A percentile compares a stretch with the other conserved stretches of the same genome.
Conservation (phyloP, 1,139 yeast species). For the Arxiozyma slooffiae region DNA sequence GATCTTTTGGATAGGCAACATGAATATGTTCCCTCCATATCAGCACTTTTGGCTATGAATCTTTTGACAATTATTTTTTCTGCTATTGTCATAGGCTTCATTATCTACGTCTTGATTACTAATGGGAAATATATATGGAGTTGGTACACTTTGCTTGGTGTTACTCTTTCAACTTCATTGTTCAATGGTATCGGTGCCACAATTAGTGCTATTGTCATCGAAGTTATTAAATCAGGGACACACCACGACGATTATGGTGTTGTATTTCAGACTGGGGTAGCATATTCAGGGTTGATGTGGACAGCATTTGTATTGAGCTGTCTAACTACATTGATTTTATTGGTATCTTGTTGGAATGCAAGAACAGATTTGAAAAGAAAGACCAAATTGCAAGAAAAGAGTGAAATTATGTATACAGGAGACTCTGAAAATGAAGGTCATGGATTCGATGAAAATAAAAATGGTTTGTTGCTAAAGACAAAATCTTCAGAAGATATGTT, state of each 20-base stretch:
- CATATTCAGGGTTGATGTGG: slow-evolving; percentile 22
- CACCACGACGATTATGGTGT: slow-evolving; percentile 22
- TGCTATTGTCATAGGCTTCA: slow-evolving; percentile 13
- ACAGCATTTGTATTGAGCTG: slow-evolving; percentile 17
- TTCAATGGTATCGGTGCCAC: slow-evolving; percentile 16
- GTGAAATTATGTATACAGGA: not conserved
- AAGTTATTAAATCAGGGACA: slow-evolving; percentile 23
- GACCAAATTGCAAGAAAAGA: not conserved
- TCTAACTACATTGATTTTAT: slow-evolving; percentile 3
- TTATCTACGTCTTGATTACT: slow-evolving; percentile 3
- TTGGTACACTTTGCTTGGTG: slow-evolving; percentile 5
- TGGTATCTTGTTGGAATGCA: slow-evolving; percentile 3
- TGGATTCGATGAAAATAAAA: not conserved
- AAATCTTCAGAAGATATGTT: not conserved
- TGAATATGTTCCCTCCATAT: slow-evolving; percentile 26
- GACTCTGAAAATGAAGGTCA: not conserved
- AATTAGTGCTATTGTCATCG: slow-evolving; percentile 17
- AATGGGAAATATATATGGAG: slow-evolving; percentile 6
- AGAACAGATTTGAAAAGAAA: not conserved
- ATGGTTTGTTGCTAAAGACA: not conserved
- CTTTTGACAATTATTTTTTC: slow-evolving; percentile 17
- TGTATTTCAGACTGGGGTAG: slow-evolving; percentile 16
- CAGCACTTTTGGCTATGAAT: slow-evolving; percentile 22
- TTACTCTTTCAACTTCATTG: slow-evolving; percentile 7
- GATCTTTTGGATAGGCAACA: slow-evolving; percentile 21